These are phyloP conservation scores for Volvariella surrecta DNA, from an alignment of 1,284 basidiomycete genomes.

Conservation along the genomic window DNA sequence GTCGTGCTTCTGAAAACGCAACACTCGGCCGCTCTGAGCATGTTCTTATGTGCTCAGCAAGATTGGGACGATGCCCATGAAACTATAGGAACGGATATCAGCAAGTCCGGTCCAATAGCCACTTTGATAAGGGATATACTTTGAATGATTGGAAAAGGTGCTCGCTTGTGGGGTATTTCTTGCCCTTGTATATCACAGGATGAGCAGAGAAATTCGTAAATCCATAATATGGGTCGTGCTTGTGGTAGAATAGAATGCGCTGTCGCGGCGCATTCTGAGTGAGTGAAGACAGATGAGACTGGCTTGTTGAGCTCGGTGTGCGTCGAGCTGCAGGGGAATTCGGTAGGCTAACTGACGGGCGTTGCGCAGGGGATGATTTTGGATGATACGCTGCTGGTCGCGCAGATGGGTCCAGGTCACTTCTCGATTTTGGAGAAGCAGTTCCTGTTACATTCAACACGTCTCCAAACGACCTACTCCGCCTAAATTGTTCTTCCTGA, in stretches of 20 bases:
- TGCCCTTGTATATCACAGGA: constrained; percentile 44
- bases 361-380: constrained; percentile 16
- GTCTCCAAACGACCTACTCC: constrained; percentile 16
- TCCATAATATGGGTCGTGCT: constrained; percentile 51
- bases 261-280: constrained; percentile 9
- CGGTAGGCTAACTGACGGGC: constrained; percentile 11
- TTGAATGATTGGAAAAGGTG: constrained; percentile 65
- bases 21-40: constrained; percentile 49
- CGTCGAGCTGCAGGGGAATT: constrained; percentile 1
- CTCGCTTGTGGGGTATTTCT: constrained; percentile 58
- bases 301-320: background rate
- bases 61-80: constrained; percentile 40
- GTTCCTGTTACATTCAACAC: background rate
- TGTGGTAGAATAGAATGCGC: constrained; percentile 51
- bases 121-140: constrained; percentile 21
- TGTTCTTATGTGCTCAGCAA: constrained; percentile 57
- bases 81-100: constrained; percentile 31
- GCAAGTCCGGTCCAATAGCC: background rate
- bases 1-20: constrained; percentile 59
- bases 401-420: constrained; percentile 10
- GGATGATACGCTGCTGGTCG: constrained; percentile 8
- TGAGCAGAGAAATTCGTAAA: constrained; percentile 65
- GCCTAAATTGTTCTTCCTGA: constrained; percentile 14
- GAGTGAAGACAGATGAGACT: constrained; percentile 1
- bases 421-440: background rate